Evolutionary conservation across 2,329 filamentous ascomycete genomes (phyloP), one percentile per base, ranked within the genome.

Genomic region (Verticillium alfalfae): DNA sequence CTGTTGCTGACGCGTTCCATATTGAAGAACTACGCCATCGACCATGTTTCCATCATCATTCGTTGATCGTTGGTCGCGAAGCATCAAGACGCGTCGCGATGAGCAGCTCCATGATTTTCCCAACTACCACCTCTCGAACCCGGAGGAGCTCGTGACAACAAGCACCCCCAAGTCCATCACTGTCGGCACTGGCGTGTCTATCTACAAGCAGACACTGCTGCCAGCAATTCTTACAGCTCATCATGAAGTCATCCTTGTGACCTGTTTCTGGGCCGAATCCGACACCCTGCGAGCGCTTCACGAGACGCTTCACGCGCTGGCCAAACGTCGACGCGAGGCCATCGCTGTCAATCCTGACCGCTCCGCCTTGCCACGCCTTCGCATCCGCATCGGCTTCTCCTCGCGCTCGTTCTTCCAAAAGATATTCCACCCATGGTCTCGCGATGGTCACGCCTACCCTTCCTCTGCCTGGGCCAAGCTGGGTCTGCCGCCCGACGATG

Each of bases 231-330:
- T 84, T 5, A 70, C 75, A 0, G 87, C 90, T 2, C 77, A 82
- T 39, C 75, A 81, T 57, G 90, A 92, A 68, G 77, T 93, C 34
- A 84, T 93, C 62, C 81, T 95, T 52, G 89, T 93, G 7, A 94
- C 91, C 9, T 94, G 91, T 73, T 95, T 93, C 75, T 93, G 91
- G 90, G 87, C 91, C 0, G 77, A 78, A 0, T 93, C 90, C 0
- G 73, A 80, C 1, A 88, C 86, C 0, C 78, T 88, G 18, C 76
- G 81, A 4, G 80, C 80, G 0, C 76, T 95, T 13, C 79, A 78
- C 45, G 75, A 83, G 4, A 78, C 86, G 0, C 79, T 95, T 1
- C 73, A 79, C 15, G 77, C 78, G 59, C 80, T 95, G 9, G 90
- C 89, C 1, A 68, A 72, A 2, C 64, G 71, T 13, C 68, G 69